Evolutionary conservation across 495 filamentous ascomycete genomes (phyloP), one percentile per base, ranked within the genome.

Genomic region (Penicillium egyptiacum): DNA sequence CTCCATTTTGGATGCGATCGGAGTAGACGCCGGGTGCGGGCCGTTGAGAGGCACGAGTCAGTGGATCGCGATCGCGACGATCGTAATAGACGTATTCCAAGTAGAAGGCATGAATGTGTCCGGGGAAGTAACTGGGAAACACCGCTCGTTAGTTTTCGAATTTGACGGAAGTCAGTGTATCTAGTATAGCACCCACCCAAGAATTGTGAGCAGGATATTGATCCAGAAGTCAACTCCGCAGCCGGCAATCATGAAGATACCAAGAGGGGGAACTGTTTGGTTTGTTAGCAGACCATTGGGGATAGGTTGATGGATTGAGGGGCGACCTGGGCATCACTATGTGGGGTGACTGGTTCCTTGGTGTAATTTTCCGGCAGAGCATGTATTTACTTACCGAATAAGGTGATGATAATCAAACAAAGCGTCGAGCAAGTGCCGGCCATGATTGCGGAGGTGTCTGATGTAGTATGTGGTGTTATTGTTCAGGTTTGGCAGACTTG

Each of bases 71-170:
- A 42, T 88, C 81, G 50, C 79, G 79, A 14, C 88, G 86, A 31
- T 89, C 78, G 62, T 88, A 96, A 68, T 94, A 96, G 47, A 95
- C 81, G 64, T 90, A 96, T 72, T 92, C 86, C 54, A 96, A 62
- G 66, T 97, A 98, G 75, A 95, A 96, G 7, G 90, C 93, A 67
- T 96, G 93, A 25, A 96, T 82, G 60, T 93, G 86, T 7, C 89
- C 89, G 1, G 90, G 91, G 53, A 94, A 69, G 62, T 86, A 88
- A 3, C 88, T 90, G 54, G 49, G 30, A 35, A 11, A 19, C 9
- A 16, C n/a, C 17, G 26, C 12, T 37, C 3, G 42, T 65, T 56
- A 62, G 42, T 14, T 51, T 42, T 22, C 9, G 17, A 48, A 23
- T 47, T 12, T 48, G 28, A 25, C 4, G 20, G 22, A 35, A 6